Conservation (phyloP, 495 filamentous ascomycete species). For the Neurospora sp. region DNA sequence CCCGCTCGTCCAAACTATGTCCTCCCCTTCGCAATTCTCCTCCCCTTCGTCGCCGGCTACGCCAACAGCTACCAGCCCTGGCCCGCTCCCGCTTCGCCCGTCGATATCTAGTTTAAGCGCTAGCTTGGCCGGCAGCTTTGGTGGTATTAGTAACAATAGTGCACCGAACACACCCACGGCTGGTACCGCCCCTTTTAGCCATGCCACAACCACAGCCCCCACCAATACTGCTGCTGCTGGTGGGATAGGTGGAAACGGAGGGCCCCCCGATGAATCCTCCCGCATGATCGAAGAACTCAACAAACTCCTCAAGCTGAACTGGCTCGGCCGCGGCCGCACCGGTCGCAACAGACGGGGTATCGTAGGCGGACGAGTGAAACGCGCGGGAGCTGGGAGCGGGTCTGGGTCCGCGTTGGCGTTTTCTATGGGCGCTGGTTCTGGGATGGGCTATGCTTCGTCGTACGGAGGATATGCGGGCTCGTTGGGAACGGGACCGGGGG, state of each 20-base stretch:
- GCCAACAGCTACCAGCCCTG: not conserved
- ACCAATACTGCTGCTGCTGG: not conserved
- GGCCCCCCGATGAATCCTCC: slow-evolving; percentile 54
- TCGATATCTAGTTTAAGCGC: not conserved
- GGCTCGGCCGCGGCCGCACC: slow-evolving; percentile 83
- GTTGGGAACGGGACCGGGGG: not conserved
- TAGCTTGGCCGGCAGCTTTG: not conserved
- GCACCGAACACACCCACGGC: not conserved
- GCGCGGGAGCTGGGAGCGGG: slow-evolving; percentile 7
- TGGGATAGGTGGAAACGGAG: not conserved
- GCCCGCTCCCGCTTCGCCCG: not conserved
- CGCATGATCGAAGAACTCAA: slow-evolving; percentile 72
- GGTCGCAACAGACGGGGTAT: slow-evolving; percentile 84
- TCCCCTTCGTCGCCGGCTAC: not conserved
- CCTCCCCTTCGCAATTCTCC: not conserved
- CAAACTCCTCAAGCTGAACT: slow-evolving; percentile 86
- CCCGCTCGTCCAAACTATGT: not conserved
- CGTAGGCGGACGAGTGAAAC: slow-evolving; percentile 44
- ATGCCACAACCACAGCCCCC: not conserved
- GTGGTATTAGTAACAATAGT: not conserved
- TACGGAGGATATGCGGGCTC: not conserved
- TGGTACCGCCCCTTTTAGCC: slow-evolving; percentile 14
- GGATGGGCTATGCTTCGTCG: not conserved
- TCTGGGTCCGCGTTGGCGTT: not conserved
- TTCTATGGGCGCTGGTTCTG: not conserved